Evolutionary conservation across 805 yeast genomes (phyloP), one percentile per base, ranked within the genome.

Genomic region (Priceomyces fermenticarens): DNA sequence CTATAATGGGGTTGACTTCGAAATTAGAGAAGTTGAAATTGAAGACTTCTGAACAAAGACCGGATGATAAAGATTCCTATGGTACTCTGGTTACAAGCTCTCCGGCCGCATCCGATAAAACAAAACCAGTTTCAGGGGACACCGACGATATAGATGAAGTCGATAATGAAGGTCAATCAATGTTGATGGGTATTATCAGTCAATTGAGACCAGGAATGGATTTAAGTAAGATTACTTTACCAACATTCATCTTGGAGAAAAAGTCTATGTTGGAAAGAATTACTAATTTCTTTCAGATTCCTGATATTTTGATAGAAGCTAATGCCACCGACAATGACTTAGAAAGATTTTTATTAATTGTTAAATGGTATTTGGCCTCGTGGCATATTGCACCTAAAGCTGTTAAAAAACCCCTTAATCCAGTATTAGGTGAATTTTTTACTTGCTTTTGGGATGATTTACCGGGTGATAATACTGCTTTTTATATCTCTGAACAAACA

Each of bases 381-480:
- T 93, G 98, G 98, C 97, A 93, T 58, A 93, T 93, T 60, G 93
- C 97, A 1, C 99, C 98, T 23, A 91, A 91, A 59, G 99, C 98
- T 3, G 99, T 93, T 11, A 93, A 93, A 61, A 93, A 93, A 63
- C 99, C 99, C 0, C 72, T 93, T 54, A 93, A 93, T 58, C 99
- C 99, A 1, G 88, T 93, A 5, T 60, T 93, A 17, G 97, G 98
- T 25, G 99, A 93, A 60, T 76, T 84, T 50, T 93, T 88, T 62
- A 78, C 88, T 14, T 84, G 96, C 56, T 90, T 85, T 60, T 93
- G 99, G 99, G 93, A 89, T 53, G 66, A 88, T 35, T 81, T 90
- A 9, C 79, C 85, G 38, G 77, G 72, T 25, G 79, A 75, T 25
- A 59, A 74, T 3, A 75, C 75, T 38, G 96, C 97, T 0, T 91